Evolutionary conservation across 805 yeast genomes (phyloP).

Genomic region (Starmerella vitae): DNA sequence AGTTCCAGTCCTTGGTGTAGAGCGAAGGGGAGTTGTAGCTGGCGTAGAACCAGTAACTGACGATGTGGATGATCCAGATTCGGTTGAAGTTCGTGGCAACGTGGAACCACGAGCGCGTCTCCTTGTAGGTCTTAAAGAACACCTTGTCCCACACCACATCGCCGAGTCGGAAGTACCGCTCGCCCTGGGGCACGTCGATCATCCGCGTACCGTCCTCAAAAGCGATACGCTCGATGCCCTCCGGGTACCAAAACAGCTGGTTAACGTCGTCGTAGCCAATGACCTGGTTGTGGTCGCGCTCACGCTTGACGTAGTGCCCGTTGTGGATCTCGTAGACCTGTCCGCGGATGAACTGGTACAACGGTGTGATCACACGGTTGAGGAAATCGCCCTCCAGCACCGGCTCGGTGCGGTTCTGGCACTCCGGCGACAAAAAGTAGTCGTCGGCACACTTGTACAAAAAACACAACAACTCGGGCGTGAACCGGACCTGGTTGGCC

Average conservation of each 20-base stretch:
- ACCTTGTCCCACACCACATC: slow-evolving; percentile 86
- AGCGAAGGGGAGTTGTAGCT: slow-evolving; percentile 86
- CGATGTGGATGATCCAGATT: slow-evolving; percentile 90
- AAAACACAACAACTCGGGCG: slow-evolving; percentile 80
- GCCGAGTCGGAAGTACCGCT: slow-evolving; percentile 78
- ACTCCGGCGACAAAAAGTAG: slow-evolving; percentile 74
- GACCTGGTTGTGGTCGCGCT: slow-evolving; percentile 51
- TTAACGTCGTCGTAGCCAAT: slow-evolving; percentile 92
- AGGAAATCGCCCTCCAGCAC: slow-evolving; percentile 58
- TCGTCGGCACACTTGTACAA: slow-evolving; percentile 90
- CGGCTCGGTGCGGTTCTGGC: slow-evolving; percentile 53
- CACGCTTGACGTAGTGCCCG: slow-evolving; percentile 48
- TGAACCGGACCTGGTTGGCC: slow-evolving; percentile 78
- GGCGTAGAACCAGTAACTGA: slow-evolving; percentile 86
- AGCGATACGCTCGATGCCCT: slow-evolving; percentile 86
- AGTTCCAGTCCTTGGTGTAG: slow-evolving; percentile 77
- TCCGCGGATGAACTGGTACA: slow-evolving; percentile 52
- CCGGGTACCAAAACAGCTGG: slow-evolving; percentile 98
- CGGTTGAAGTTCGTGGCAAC: slow-evolving; percentile 90
- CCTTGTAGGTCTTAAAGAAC: slow-evolving; percentile 91
- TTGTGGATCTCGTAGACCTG: slow-evolving; percentile 50
- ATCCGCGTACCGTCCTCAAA: slow-evolving; percentile 86
- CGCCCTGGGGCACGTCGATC: slow-evolving; percentile 77
- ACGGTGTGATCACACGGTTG: slow-evolving; percentile 83
- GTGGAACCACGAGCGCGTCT: slow-evolving; percentile 96